Evolutionary conservation across 768 basidiomycete genomes (phyloP).

Genomic region (Podaxis rugospora): DNA sequence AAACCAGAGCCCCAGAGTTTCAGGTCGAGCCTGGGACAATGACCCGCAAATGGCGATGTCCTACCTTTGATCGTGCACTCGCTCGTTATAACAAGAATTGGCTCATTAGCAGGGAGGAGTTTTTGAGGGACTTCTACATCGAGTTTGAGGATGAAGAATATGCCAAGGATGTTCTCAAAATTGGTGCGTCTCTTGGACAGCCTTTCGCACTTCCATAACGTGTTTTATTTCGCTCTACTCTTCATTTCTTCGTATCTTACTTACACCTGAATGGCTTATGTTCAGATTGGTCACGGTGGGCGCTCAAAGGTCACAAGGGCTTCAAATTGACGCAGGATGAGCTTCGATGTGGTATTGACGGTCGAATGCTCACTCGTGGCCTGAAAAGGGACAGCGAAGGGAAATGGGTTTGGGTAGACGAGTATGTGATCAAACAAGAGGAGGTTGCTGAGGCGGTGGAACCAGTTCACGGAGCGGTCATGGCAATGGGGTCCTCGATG

Average conservation of each 20-base stretch:
- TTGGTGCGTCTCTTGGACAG: constrained; percentile 23
- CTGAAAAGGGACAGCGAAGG: constrained; percentile 17
- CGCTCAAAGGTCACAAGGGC: constrained; percentile 36
- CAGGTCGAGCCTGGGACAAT: constrained; percentile 7
- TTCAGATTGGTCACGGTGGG: constrained; percentile 35
- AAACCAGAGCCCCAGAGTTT: neutral
- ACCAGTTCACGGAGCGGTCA: neutral
- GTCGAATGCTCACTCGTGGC: constrained; percentile 26
- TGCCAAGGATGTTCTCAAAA: constrained; percentile 31
- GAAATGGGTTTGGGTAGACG: constrained; percentile 18
- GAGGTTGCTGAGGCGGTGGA: constrained; percentile 5
- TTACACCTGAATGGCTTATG: neutral
- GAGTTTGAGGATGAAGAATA: constrained; percentile 43
- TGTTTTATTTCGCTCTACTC: neutral
- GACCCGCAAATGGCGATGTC: constrained; percentile 29
- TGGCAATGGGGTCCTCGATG: neutral
- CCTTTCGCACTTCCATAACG: neutral
- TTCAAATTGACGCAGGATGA: constrained; percentile 35
- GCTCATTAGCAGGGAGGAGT: constrained; percentile 36
- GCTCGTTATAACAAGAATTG: constrained; percentile 38
- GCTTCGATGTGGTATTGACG: constrained; percentile 26
- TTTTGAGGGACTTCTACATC: constrained; percentile 30
- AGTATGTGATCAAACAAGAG: constrained; percentile 6
- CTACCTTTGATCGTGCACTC: constrained; percentile 38
- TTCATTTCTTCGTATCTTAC: neutral